Percentiles rank a stretch among this genome's conserved stretches.
Evolutionary conservation across 306 rosid species (phyloP).

Genomic region (peach (Prunus persica)): Prunus_persica_NCBIv2 NC_034011.1:4237001-4237500

Average conservation of each 20-base stretch:
- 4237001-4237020: conserved; percentile 95
- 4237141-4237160: conserved; percentile 71
- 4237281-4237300: background rate
- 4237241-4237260: too few species aligned
- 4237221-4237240: too few species aligned
- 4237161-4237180: background rate
- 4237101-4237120: conserved; percentile 73
- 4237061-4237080: conserved; percentile 93
- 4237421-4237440: conserved; percentile 97
- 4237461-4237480: conserved; percentile 92
- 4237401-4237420: conserved; percentile 25
- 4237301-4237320: background rate
- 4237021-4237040: conserved; percentile 99
- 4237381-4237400: background rate
- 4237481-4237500: conserved; percentile 95
- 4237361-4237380: too few species aligned
- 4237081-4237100: conserved; percentile 79
- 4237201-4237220: background rate
- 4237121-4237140: conserved; percentile 72
- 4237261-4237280: too few species aligned
- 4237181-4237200: background rate
- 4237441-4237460: conserved; percentile 77
- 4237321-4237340: too few species aligned
- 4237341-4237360: too few species aligned
- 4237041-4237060: conserved; percentile 98